These are phyloP conservation scores for Xylariomycetidae sp. DNA, from an alignment of 2,329 filamentous ascomycete species.

Conservation along the genomic window DNA sequence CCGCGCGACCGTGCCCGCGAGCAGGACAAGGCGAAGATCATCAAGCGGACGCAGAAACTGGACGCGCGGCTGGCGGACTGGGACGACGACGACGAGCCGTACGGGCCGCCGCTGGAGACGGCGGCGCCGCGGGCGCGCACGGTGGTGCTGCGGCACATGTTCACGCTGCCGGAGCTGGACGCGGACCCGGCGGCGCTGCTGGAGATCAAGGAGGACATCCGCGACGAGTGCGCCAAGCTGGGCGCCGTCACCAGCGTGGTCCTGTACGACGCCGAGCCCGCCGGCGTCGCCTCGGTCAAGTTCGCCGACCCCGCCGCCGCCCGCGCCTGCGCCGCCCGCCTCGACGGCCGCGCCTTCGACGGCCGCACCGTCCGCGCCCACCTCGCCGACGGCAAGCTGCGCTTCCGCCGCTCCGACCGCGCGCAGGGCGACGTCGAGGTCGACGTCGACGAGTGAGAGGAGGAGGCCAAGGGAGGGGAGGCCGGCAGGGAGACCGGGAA, in stretches of 20 bases:
- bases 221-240: constrained; percentile 80
- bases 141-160: constrained; percentile 89
- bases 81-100: constrained; percentile 75
- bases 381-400: constrained; percentile 64
- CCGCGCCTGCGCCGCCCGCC: constrained; percentile 62
- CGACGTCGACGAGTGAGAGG: constrained; percentile 14
- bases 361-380: constrained; percentile 66
- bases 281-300: constrained; percentile 79
- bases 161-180: constrained; percentile 77
- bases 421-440: constrained; percentile 30
- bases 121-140: constrained; percentile 63
- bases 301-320: constrained; percentile 70
- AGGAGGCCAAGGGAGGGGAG: not conserved
- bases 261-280: constrained; percentile 78
- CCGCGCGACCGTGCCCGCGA: constrained; percentile 43
- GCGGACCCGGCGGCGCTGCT: constrained; percentile 77
- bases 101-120: constrained; percentile 40
- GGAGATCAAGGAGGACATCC: constrained; percentile 92
- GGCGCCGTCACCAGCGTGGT: constrained; percentile 88
- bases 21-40: constrained; percentile 81
- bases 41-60: constrained; percentile 84
- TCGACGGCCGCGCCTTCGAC: constrained; percentile 77
- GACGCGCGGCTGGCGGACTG: constrained; percentile 91
- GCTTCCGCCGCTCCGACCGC: constrained; percentile 63
- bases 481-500: no score